Conservation (phyloP, 192 early-diverging fungal species). For the Radiomyces spectabilis region DNA sequence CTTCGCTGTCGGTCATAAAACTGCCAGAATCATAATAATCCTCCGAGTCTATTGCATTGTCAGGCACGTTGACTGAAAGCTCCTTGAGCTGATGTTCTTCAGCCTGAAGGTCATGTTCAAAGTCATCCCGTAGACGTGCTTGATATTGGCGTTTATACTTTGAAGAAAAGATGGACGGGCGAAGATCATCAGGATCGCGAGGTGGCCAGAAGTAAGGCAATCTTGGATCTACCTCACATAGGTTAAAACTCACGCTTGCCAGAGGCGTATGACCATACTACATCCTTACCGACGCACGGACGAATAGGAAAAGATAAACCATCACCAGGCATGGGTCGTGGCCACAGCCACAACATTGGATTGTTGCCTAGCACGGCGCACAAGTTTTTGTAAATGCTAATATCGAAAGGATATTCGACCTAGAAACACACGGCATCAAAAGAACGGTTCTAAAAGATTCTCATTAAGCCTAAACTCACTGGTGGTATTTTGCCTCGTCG, state of each 20-base stretch:
- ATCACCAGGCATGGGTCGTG: slow-evolving; percentile 47
- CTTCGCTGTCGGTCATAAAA: slow-evolving; percentile 7
- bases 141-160: slow-evolving; percentile 15
- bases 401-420: slow-evolving; percentile 72
- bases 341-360: slow-evolving; percentile 71
- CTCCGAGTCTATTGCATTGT: not conserved
- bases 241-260: too few relatives aligned
- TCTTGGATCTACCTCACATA: too few relatives aligned
- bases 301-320: slow-evolving; percentile 62
- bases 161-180: slow-evolving; percentile 26
- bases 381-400: slow-evolving; percentile 70
- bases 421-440: slow-evolving; percentile 4
- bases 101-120: not conserved
- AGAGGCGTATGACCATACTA: too few relatives aligned
- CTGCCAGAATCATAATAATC: slow-evolving; percentile 25
- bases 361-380: slow-evolving; percentile 64
- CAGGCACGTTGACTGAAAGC: not conserved
- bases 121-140: slow-evolving; percentile 8
- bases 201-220: slow-evolving; percentile 24
- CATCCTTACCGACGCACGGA: too few relatives aligned
- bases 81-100: not conserved
- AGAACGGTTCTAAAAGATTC: too few relatives aligned
- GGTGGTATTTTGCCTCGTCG: slow-evolving; percentile 49
- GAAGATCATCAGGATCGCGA: slow-evolving; percentile 29
- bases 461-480: slow-evolving; percentile 17